Base-by-base conservation (phyloP, 495 filamentous ascomycete species). In the Hyphodiscus hymeniophilus region DNA sequence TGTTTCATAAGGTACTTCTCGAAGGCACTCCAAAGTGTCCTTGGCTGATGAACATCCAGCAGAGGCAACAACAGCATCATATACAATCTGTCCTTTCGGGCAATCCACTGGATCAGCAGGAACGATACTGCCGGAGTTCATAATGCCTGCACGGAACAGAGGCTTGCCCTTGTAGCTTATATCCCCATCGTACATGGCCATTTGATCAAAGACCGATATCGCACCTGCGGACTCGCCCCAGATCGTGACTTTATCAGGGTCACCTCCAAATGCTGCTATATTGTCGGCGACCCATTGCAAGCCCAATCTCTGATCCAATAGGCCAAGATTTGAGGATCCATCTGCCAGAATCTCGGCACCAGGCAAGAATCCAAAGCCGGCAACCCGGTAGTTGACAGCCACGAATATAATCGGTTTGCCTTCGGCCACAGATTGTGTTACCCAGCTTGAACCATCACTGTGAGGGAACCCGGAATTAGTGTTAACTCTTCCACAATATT, bases 151-250 rank as follows among this genome's bases (percentile, higher is more conserved):
- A 26, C 75, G 75, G 73, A 88, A 87, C 0, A 87, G 68, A 1
- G 75, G 70, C 50, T 80, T 75, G 24, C 77, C 80, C 6, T 84
- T 84, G 64, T 85, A 85, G 0, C 59, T 78, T 62, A 78, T 73
- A 56, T 87, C 62, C 13, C 84, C 84, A 54, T 75, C 73, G 58
- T 83, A 84, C 15, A 86, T 63, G 3, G 74, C 62, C 71, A 82
- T 80, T 50, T 85, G 84, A 54, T 84, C 71, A 38, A 77, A 75
- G 20, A 87, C 82, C 6, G 79, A 84, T 50, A 84, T 84, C n/a
- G 77, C 10, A 35, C 42, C 52, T 17, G 42, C 52, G 5, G 22
- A 46, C 47, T 70, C 60, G 8, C 67, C 71, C 66, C 61, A 67
- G 32, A 69, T 53, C 3, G 63, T 66, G n/a, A 73, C 62, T 8